Percentiles rank a stretch among this genome's conserved stretches.
Evolutionary conservation across 441 rosid species (phyloP).

Genomic region (Bocquillonia castaneifolia): DNA sequence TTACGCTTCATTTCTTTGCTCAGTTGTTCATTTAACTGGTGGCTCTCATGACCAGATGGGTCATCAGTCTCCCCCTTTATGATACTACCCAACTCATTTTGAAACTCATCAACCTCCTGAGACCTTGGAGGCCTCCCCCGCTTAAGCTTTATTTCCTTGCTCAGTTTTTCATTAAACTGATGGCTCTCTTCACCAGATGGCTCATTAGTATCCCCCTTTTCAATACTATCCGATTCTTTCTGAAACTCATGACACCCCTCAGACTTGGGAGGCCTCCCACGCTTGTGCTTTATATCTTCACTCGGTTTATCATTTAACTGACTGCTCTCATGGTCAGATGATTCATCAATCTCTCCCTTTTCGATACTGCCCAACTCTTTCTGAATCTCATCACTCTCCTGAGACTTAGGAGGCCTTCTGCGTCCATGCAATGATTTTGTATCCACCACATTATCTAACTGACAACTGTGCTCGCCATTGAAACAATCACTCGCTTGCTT

Average conservation of each 20-base stretch:
- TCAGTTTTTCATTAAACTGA: slow-evolving; percentile 1
- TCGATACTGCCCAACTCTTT: not conserved
- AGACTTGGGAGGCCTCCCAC: slow-evolving; percentile 31
- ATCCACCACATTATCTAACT: too few relatives aligned
- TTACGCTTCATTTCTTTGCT: slow-evolving; percentile 6
- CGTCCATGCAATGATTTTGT: slow-evolving; percentile 17
- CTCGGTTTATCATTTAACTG: not conserved
- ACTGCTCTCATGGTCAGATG: not conserved
- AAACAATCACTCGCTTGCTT: too few relatives aligned
- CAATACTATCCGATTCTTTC: not conserved
- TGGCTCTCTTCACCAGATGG: not conserved
- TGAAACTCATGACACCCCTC: slow-evolving; percentile 13
- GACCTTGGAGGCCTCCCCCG: slow-evolving; percentile 25
- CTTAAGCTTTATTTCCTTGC: not conserved
- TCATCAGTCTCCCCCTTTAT: slow-evolving; percentile 12
- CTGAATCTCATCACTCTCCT: slow-evolving; percentile 10
- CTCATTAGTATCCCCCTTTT: slow-evolving; percentile 16
- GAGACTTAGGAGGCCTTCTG: slow-evolving; percentile 29
- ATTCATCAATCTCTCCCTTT: slow-evolving; percentile 15
- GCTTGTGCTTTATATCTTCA: slow-evolving; percentile 12
- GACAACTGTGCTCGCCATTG: not conserved
- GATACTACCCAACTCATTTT: not conserved
- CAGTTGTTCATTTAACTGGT: not conserved
- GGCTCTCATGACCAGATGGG: not conserved
- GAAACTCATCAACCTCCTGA: not conserved